Conservation (phyloP, 2,329 filamentous ascomycete species). For the Botryotinia narcissicola region DNA sequence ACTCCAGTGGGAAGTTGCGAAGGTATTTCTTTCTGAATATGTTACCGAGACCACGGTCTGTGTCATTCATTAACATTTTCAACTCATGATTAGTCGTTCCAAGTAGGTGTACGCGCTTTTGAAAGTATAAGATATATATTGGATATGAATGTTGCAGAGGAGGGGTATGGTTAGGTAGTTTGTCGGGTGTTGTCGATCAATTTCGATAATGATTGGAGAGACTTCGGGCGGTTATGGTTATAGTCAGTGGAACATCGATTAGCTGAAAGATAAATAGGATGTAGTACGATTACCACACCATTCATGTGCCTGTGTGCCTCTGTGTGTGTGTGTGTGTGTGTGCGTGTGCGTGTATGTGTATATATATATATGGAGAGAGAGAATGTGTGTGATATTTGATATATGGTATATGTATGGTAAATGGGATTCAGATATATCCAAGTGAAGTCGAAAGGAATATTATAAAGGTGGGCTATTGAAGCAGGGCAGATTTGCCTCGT, state of each 20-base stretch:
- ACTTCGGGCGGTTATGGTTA: conserved; percentile 22
- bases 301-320: background rate
- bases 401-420: background rate
- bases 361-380: background rate
- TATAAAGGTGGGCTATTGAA: background rate
- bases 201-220: conserved; percentile 9
- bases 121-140: conserved; percentile 7
- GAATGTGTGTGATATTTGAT: background rate
- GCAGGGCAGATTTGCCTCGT: conserved; percentile 4
- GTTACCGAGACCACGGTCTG: conserved; percentile 19
- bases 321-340: no score
- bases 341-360: background rate
- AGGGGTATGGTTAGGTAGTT: conserved; percentile 15
- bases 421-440: background rate
- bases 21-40: conserved; percentile 18
- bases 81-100: conserved; percentile 19
- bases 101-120: conserved; percentile 13
- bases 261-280: background rate
- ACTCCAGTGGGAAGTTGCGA: conserved; percentile 18
- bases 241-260: conserved; percentile 19
- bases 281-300: background rate
- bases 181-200: conserved; percentile 14
- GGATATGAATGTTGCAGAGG: conserved; percentile 4
- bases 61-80: conserved; percentile 24
- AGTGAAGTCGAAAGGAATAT: background rate